A percentile compares a stretch with the other conserved stretches of the same genome.
Conservation (phyloP, 805 yeast genomes). For the Myxozyma monticola region DNA sequence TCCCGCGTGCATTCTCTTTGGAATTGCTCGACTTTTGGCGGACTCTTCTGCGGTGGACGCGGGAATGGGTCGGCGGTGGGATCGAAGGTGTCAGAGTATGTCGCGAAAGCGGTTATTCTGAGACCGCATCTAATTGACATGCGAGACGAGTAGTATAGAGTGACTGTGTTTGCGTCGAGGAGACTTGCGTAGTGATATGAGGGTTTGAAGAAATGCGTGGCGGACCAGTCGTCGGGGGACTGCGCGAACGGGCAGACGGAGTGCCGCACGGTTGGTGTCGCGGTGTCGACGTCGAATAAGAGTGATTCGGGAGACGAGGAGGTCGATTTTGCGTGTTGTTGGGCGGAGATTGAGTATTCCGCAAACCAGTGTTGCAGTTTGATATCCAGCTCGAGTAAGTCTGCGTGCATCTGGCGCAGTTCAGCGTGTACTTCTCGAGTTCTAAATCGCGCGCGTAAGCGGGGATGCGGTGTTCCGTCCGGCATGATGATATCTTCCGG, state of each 20-base stretch:
- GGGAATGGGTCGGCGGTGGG: too few species aligned
- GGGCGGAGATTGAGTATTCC: not conserved
- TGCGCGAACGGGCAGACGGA: constrained; percentile 1
- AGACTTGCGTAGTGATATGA: not conserved
- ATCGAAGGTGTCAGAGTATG: too few species aligned
- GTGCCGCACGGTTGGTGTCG: not conserved
- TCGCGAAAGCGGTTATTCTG: not conserved
- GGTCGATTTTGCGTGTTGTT: not conserved
- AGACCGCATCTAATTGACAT: constrained; percentile 1
- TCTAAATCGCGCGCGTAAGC: constrained; percentile 1
- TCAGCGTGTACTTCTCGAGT: not conserved
- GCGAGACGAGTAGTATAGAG: constrained; percentile 1
- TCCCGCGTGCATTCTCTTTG: too few species aligned
- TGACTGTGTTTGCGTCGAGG: constrained; percentile 3
- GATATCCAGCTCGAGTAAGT: constrained; percentile 1
- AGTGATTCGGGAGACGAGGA: not conserved
- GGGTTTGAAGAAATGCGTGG: constrained; percentile 15
- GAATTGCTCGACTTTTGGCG: too few species aligned
- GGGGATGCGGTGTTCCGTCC: not conserved
- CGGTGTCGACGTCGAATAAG: constrained; percentile 1
- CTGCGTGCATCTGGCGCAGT: not conserved
- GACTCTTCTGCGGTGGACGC: too few species aligned
- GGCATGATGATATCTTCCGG: not conserved
- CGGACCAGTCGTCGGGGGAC: constrained; percentile 2
- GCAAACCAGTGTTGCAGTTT: constrained; percentile 1